Conservation (phyloP, 768 basidiomycete genomes). For the Suillus lakei region DNA sequence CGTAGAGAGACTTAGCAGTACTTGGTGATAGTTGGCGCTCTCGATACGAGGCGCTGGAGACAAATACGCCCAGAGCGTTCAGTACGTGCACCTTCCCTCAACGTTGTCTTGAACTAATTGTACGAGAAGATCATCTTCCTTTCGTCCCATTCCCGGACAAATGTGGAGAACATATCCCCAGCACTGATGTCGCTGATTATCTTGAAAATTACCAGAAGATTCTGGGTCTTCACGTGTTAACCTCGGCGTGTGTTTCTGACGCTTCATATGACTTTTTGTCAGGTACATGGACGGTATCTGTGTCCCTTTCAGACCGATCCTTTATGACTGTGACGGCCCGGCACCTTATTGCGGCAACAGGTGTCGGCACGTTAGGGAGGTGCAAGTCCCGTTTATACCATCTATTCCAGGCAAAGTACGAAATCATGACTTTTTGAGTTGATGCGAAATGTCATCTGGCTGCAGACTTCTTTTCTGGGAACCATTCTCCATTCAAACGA, state of each 20-base stretch:
- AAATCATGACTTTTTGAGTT: background rate
- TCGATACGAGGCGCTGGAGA: slow-evolving; percentile 60
- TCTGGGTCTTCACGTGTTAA: slow-evolving; percentile 12
- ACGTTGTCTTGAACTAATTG: background rate
- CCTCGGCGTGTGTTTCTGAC: slow-evolving; percentile 1
- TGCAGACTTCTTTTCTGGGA: slow-evolving; percentile 5
- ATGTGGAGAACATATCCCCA: background rate
- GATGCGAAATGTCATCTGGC: background rate
- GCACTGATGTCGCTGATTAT: slow-evolving; percentile 11
- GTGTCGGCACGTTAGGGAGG: slow-evolving; percentile 7
- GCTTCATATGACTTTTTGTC: background rate
- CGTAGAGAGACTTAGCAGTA: slow-evolving; percentile 61
- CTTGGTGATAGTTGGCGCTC: slow-evolving; percentile 71
- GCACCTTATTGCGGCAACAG: slow-evolving; percentile 9
- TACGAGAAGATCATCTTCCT: slow-evolving; percentile 9
- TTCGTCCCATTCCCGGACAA: slow-evolving; percentile 7
- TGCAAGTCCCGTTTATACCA: background rate
- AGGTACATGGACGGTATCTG: background rate
- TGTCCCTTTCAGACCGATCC: background rate
- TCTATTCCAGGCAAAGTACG: slow-evolving; percentile 3
- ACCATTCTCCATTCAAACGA: slow-evolving; percentile 1
- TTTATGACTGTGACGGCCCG: background rate
- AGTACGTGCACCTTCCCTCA: slow-evolving; percentile 2
- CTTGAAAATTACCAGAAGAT: slow-evolving; percentile 12
- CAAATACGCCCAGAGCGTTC: slow-evolving; percentile 13